Conservation (phyloP, 2,329 filamentous ascomycete species). For the Colletotrichum tanaceti region DNA sequence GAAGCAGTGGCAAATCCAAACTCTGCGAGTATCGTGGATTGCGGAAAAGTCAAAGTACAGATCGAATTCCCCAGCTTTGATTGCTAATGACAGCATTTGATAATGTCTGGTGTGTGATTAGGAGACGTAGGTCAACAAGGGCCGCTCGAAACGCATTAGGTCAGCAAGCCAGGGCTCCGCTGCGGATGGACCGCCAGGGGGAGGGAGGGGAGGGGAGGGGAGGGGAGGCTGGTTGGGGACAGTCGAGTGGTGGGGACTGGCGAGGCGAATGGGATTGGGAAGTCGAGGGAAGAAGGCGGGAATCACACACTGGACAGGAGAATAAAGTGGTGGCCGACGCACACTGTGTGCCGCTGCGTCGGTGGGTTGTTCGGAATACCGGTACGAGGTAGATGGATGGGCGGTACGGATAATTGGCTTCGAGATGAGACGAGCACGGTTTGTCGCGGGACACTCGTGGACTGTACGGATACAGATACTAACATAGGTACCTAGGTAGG, state of each 20-base stretch:
- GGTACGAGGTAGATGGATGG: neutral
- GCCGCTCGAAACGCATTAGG: slow-evolving; percentile 43
- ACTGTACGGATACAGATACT: slow-evolving; percentile 9
- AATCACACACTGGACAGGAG: neutral
- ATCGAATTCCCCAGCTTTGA: slow-evolving; percentile 40
- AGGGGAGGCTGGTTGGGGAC: neutral
- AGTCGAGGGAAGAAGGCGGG: too few relatives aligned
- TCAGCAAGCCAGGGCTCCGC: slow-evolving; percentile 43
- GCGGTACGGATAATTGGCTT: neutral
- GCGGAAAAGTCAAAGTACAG: slow-evolving; percentile 30
- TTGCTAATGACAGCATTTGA: slow-evolving; percentile 49
- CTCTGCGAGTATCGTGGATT: slow-evolving; percentile 13
- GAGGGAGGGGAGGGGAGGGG: slow-evolving; percentile 8
- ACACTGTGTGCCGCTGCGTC: slow-evolving; percentile 29
- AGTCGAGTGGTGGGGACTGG: neutral
- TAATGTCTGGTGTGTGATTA: slow-evolving; percentile 47
- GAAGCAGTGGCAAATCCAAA: neutral
- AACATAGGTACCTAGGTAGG: too few relatives aligned
- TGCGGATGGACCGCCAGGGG: slow-evolving; percentile 31
- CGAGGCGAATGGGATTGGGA: slow-evolving; percentile 3
- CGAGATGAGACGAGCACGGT: slow-evolving; percentile 32
- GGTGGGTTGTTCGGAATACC: slow-evolving; percentile 4
- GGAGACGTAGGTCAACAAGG: slow-evolving; percentile 46
- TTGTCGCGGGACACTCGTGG: slow-evolving; percentile 14
- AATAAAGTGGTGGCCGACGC: neutral